A percentile compares a stretch with the other conserved stretches of the same genome.
These are phyloP conservation scores for Aspergillus glaucus DNA, from an alignment of 2,329 filamentous ascomycete species.

Conservation along the genomic window DNA sequence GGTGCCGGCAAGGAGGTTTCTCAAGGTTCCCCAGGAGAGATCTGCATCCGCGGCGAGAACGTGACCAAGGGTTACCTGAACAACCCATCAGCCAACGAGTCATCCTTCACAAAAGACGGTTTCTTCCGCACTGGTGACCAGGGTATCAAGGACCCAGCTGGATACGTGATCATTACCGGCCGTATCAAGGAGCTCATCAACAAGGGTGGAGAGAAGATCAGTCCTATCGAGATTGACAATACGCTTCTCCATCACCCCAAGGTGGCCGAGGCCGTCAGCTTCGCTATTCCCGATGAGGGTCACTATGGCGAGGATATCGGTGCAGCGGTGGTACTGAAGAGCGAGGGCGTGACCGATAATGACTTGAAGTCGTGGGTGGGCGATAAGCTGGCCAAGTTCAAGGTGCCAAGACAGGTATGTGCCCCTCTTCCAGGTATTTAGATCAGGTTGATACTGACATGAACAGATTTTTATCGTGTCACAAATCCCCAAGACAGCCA, in stretches of 20 bases:
- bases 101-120: slow-evolving; percentile 65
- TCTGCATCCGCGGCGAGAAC: slow-evolving; percentile 75
- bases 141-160: slow-evolving; percentile 71
- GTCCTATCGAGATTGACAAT: slow-evolving; percentile 81
- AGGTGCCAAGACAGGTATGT: slow-evolving; percentile 71
- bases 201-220: slow-evolving; percentile 85
- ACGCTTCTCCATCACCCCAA: slow-evolving; percentile 66
- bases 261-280: slow-evolving; percentile 73
- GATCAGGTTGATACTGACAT: slow-evolving; percentile 1
- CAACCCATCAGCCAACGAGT: slow-evolving; percentile 68
- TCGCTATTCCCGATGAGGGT: slow-evolving; percentile 68
- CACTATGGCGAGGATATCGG: slow-evolving; percentile 78
- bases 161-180: slow-evolving; percentile 81
- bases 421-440: slow-evolving; percentile 5
- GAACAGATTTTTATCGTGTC: slow-evolving; percentile 69
- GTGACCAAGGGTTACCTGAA: slow-evolving; percentile 82
- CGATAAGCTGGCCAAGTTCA: slow-evolving; percentile 71
- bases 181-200: slow-evolving; percentile 88
- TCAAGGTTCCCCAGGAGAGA: slow-evolving; percentile 68
- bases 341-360: slow-evolving; percentile 51
- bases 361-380: slow-evolving; percentile 64
- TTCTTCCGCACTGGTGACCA: slow-evolving; percentile 89
- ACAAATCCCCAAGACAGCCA: slow-evolving; percentile 86
- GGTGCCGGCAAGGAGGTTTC: slow-evolving; percentile 61
- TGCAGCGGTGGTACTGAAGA: slow-evolving; percentile 68